Evolutionary conservation across 1,284 basidiomycete species (phyloP), one percentile per base, ranked within the genome.

Genomic region (Trichosporon ovoides): DNA sequence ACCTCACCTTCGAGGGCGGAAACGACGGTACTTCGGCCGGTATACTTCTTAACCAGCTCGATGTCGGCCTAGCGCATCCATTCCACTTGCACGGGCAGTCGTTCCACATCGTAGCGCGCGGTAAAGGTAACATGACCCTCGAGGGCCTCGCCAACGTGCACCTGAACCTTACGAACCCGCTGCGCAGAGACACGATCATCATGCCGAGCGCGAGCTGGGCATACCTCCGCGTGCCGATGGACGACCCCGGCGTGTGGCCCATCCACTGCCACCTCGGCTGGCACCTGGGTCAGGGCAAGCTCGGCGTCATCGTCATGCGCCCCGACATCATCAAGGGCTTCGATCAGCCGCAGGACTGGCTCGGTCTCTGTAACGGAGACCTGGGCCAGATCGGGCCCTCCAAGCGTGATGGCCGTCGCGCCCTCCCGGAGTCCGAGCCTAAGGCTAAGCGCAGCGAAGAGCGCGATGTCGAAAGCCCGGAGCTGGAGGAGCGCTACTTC

Each of bases 161-260:
- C 11, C 58, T 73, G 31, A 71, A 74, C 51, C 61, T 69, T 6
- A 57, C 36, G 9, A 78, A 76, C 55, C 77, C 78, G 9, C 57
- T 77, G 14, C 68, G 78, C 20, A 65, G 77, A 33, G 78, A 79
- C 56, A 73, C 70, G n/a, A 52, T 77, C 22, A 59, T 68, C 16
- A 68, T 79, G 9, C 55, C 65, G 4, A 65, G 66, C 52, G 59
- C 43, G 20, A 48, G 33, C 9, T 71, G 65, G 56, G 67, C 66
- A 4, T 63, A 77, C 31, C 35, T 75, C 34, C 58, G 67, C 37
- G 18, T 66, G 37, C 57, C 54, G 14, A 64, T 64, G 12, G 67
- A 68, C 56, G 60, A 58, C 38, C 65, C 65, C 1, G 67, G 65
- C 31, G 64, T 68, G 13, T 65, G 64, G 63, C 59, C 63, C 1